Evolutionary conservation across 345 rosid species (phyloP), one percentile per base, ranked within the genome.

Genomic region (Excoecaria agallocha): DNA sequence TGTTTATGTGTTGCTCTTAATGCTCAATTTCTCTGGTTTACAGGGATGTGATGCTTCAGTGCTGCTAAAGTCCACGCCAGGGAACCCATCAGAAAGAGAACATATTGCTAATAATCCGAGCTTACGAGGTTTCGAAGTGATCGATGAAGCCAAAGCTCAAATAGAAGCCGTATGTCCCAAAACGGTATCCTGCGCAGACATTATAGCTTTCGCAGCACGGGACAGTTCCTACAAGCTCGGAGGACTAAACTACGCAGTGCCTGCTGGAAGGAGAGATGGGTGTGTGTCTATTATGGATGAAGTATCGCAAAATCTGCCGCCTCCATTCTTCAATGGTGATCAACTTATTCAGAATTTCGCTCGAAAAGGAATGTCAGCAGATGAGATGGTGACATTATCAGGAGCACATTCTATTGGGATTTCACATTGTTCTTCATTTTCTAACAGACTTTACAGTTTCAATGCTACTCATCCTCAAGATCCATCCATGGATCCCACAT

Each of bases 41-140:
- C 35, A 57, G 61, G 61, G 61, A 5, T 57, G 61, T 57, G 61
- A 57, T 57, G 61, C 61, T 57, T 57, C 61, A n/a, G 61, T 57
- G 25, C 6, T 57, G 12, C 61, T 57, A n/a, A 57, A 57, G 22
- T 57, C 61, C 8, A 57, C 61, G 3, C 61, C 61, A 8, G 61
- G 61, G 22, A 57, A 57, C 25, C 61, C 61, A 22, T 20, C 61
- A 1, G 61, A 57, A 30, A 57, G 61, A 57, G 61, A 57, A 20
- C 61, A 57, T 20, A 57, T 57, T 0, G 61, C 61, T 22, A 57
- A 57, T 24, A 57, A 57, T 57, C 61, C 61, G 22, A 57, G 61
- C 35, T 16, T 57, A 20, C 61, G 61, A 57, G 61, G 61, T 57
- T 57, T 57, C 25, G 61, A 57, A 12, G 61, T 57, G 12, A 57